Evolutionary conservation across 2,329 filamentous ascomycete species (phyloP), one percentile per base, ranked within the genome.

Genomic region (Domatiomyces globalis): DNA sequence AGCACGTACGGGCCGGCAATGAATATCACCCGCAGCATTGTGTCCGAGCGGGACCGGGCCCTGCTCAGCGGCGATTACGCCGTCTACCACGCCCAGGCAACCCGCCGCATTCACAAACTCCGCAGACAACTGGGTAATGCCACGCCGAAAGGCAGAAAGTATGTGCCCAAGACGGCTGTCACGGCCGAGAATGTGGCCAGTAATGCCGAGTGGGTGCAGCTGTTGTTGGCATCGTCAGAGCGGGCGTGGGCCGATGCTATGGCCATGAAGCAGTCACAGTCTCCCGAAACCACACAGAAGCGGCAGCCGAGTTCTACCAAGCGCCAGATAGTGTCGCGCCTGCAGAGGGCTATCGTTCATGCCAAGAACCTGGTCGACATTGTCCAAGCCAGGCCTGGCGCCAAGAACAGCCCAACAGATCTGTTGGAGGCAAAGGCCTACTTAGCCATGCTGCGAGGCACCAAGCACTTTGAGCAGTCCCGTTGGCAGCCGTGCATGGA

Each of bases 221-320:
- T 95, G n/a, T 74, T 90, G 29, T 76, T 98, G 51, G 80, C 95
- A 63, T 85, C 81, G 42, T 82, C 89, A 54, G 92, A 98, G 71
- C 80, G 92, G 57, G 87, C 89, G 49, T 96, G 88, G 87, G 90
- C 92, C 39, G 84, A 95, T 67, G 90, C 89, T 52, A 94, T 96
- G 88, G 81, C 85, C 65, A 87, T 95, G 77, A 95, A 94, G 69
- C 79, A 87, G 3, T 73, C 80, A 18, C 87, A 94, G 65, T 79
- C 85, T 42, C 78, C 85, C 60, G 87, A 92, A 61, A 81, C 83
- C 54, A 73, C 75, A 39, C 71, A 75, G 49, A 85, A 87, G 66
- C 83, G 82, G 47, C 84, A 95, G 57, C 79, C 82, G 25, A 84
- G 88, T 54, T 80, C 84, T 49, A 84, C 86, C 17, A 82, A 88